These are phyloP conservation scores for Echeveria elegans DNA, from an alignment of 164 flowering plant genomes.

Conservation along the genomic window DNA sequence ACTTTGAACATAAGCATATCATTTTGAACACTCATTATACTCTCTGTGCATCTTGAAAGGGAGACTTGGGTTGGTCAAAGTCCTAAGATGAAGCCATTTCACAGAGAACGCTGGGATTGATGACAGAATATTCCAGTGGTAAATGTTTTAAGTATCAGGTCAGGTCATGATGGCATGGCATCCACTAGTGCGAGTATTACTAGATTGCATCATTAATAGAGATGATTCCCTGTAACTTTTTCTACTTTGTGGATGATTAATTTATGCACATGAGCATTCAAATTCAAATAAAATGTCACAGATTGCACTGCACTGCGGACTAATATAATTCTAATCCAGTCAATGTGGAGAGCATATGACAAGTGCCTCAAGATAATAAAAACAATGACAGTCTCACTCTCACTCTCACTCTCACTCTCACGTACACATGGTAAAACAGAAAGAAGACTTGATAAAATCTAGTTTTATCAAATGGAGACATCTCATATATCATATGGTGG, in stretches of 20 bases:
- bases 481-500: too few species aligned
- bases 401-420: too few species aligned
- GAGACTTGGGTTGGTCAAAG: neutral
- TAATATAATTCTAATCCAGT: neutral
- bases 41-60: neutral
- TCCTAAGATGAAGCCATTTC: neutral
- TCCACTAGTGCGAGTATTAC: slow-evolving; percentile 1
- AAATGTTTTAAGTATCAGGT: neutral
- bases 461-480: too few species aligned
- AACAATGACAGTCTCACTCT: too few species aligned
- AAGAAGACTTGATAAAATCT: neutral
- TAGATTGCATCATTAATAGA: slow-evolving; percentile 2
- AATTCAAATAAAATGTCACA: neutral
- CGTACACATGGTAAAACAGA: too few species aligned
- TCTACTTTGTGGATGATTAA: neutral
- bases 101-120: neutral
- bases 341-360: neutral
- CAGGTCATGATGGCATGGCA: too few species aligned
- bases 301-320: neutral
- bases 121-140: neutral
- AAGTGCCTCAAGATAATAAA: neutral
- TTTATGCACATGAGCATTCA: neutral
- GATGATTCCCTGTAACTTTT: neutral
- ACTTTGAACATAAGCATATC: neutral
- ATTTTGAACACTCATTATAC: neutral